These are phyloP conservation scores for Pestalotiopsis sp. DNA, from an alignment of 2,329 filamentous ascomycete species.

Conservation along the genomic window DNA sequence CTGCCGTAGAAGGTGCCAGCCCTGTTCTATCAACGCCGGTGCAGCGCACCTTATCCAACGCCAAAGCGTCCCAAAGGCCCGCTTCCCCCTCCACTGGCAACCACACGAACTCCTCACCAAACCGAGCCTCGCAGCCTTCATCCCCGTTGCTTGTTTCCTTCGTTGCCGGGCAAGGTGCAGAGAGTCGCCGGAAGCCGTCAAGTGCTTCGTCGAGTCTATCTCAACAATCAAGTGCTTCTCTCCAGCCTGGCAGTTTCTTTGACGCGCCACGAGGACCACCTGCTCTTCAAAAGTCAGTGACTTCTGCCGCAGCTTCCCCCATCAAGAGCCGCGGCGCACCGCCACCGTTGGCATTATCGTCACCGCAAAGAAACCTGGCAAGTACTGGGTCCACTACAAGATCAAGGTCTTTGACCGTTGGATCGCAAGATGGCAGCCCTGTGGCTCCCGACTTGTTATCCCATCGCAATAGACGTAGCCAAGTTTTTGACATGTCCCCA, in stretches of 20 bases:
- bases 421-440: slow-evolving; percentile 88
- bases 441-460: slow-evolving; percentile 68
- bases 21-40: slow-evolving; percentile 79
- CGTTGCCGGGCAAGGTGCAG: slow-evolving; percentile 78
- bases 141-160: slow-evolving; percentile 97
- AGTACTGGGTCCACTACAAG: slow-evolving; percentile 65
- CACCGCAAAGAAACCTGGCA: slow-evolving; percentile 65
- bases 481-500: slow-evolving; percentile 94
- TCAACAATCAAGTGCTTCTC: slow-evolving; percentile 69
- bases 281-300: slow-evolving; percentile 62
- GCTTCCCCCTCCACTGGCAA: slow-evolving; percentile 82
- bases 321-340: slow-evolving; percentile 55
- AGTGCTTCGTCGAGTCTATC: slow-evolving; percentile 85
- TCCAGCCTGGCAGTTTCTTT: slow-evolving; percentile 72
- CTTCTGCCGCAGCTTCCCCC: slow-evolving; percentile 56
- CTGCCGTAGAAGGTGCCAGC: slow-evolving; percentile 83
- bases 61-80: slow-evolving; percentile 74
- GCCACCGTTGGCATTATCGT: slow-evolving; percentile 57
- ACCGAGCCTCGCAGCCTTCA: slow-evolving; percentile 75
- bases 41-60: slow-evolving; percentile 81
- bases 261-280: slow-evolving; percentile 69
- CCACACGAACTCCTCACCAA: slow-evolving; percentile 85
- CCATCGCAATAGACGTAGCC: slow-evolving; percentile 85
- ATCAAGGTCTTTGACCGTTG: slow-evolving; percentile 87
- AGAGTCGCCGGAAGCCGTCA: slow-evolving; percentile 85